Evolutionary conservation across 176 grass and related monocot species (phyloP).

Genomic region (Oryza meridionalis): DNA sequence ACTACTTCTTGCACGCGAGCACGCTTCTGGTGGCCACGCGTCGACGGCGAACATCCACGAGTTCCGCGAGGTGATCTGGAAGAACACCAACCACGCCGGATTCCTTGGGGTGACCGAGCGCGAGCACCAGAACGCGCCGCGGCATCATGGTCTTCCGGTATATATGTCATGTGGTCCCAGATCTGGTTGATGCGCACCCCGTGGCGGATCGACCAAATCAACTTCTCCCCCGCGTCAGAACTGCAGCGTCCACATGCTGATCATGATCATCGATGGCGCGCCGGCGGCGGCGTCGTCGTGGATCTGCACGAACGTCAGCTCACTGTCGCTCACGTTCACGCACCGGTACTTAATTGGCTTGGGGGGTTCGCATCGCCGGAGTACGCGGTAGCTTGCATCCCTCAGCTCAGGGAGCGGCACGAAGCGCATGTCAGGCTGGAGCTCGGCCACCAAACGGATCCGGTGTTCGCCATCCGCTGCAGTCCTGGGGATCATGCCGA

Average conservation of each 20-base stretch:
- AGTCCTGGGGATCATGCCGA: not conserved
- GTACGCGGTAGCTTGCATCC: too few relatives aligned
- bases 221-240: not conserved
- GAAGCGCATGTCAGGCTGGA: not conserved
- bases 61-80: too few relatives aligned
- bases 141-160: too few relatives aligned
- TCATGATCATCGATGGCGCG: not conserved
- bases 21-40: too few relatives aligned
- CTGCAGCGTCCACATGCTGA: not conserved
- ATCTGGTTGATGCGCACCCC: too few relatives aligned
- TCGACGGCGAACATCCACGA: too few relatives aligned
- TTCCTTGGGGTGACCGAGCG: not conserved
- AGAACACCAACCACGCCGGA: not conserved
- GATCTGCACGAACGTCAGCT: not conserved
- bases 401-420: too few relatives aligned
- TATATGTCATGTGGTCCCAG: too few relatives aligned
- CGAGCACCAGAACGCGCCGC: not conserved
- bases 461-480: too few relatives aligned
- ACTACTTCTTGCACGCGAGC: too few relatives aligned
- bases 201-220: not conserved
- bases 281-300: not conserved
- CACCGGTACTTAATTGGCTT: too few relatives aligned
- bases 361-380: too few relatives aligned
- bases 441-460: not conserved
- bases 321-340: not conserved